These are phyloP conservation scores for Cerrena zonata DNA, from an alignment of 1,284 basidiomycete species.

Conservation along the genomic window DNA sequence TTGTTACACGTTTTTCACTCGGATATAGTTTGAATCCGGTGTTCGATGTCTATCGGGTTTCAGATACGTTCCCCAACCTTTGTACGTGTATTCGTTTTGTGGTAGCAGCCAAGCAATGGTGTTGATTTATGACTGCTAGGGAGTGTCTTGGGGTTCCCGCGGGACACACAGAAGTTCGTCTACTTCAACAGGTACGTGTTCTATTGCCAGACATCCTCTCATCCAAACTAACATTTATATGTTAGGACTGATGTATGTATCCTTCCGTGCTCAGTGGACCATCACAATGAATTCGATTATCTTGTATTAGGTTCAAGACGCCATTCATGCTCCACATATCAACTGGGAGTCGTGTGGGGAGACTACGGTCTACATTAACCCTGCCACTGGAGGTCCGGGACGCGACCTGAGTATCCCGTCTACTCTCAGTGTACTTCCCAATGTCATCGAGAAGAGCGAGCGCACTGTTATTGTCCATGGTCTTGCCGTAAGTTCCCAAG, in stretches of 20 bases:
- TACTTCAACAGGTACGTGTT: slow-evolving; percentile 32
- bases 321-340: slow-evolving; percentile 67
- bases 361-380: slow-evolving; percentile 45
- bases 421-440: slow-evolving; percentile 59
- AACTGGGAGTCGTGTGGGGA: slow-evolving; percentile 62
- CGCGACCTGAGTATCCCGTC: slow-evolving; percentile 58
- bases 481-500: slow-evolving; percentile 41
- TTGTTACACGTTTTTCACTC: too few species aligned
- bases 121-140: slow-evolving; percentile 29
- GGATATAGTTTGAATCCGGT: slow-evolving; percentile 49
- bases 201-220: neutral
- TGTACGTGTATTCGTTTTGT: slow-evolving; percentile 19
- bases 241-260: slow-evolving; percentile 1
- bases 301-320: slow-evolving; percentile 55
- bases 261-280: neutral
- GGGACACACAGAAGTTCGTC: slow-evolving; percentile 51
- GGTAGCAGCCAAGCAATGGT: neutral
- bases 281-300: neutral
- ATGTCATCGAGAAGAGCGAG: slow-evolving; percentile 69
- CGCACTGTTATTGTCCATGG: slow-evolving; percentile 69
- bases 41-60: slow-evolving; percentile 72
- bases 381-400: neutral
- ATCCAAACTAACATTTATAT: neutral
- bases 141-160: slow-evolving; percentile 72
- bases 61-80: slow-evolving; percentile 46